A percentile compares a stretch with the other conserved stretches of the same genome.
These are phyloP conservation scores for Micromonas pusilla DNA, from an alignment of 139 green algal species.

Conservation along the genomic window DNA sequence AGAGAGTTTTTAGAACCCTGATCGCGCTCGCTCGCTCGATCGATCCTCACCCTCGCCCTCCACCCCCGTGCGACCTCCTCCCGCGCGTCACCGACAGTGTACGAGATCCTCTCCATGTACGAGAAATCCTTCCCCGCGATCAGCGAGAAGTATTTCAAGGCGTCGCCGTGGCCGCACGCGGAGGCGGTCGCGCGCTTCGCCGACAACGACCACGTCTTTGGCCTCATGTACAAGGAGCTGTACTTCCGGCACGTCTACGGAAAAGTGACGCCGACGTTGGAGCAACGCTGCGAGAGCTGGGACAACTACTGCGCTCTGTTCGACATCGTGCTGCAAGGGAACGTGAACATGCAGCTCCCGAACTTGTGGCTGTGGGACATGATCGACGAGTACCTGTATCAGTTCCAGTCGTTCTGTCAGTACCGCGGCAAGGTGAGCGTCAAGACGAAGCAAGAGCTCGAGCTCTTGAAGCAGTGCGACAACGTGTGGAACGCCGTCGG, in stretches of 20 bases:
- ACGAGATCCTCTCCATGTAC: constrained; percentile 96
- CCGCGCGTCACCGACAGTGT: too few species aligned
- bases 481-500: constrained; percentile 70
- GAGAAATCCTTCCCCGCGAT: constrained; percentile 86
- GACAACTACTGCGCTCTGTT: constrained; percentile 74
- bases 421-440: constrained; percentile 60
- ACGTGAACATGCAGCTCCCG: constrained; percentile 97
- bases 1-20: too few species aligned
- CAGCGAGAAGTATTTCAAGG: constrained; percentile 93
- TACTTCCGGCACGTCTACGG: constrained; percentile 94
- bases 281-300: constrained; percentile 78
- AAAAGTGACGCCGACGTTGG: constrained; percentile 59
- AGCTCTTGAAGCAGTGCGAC: constrained; percentile 58
- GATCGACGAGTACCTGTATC: constrained; percentile 99
- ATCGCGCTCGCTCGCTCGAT: too few species aligned
- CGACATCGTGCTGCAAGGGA: constrained; percentile 73
- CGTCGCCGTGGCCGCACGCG: constrained; percentile 70
- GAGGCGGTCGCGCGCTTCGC: constrained; percentile 74
- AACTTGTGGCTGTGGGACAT: constrained; percentile 98
- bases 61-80: not conserved
- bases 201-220: constrained; percentile 96
- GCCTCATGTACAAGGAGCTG: constrained; percentile 97
- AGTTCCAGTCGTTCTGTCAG: constrained; percentile 88
- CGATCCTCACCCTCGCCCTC: not conserved
- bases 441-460: constrained; percentile 61